Percentiles rank a stretch among this genome's conserved stretches.
These are phyloP conservation scores for Mrakia blollopis DNA, from an alignment of 768 basidiomycete genomes.

Conservation along the genomic window DNA sequence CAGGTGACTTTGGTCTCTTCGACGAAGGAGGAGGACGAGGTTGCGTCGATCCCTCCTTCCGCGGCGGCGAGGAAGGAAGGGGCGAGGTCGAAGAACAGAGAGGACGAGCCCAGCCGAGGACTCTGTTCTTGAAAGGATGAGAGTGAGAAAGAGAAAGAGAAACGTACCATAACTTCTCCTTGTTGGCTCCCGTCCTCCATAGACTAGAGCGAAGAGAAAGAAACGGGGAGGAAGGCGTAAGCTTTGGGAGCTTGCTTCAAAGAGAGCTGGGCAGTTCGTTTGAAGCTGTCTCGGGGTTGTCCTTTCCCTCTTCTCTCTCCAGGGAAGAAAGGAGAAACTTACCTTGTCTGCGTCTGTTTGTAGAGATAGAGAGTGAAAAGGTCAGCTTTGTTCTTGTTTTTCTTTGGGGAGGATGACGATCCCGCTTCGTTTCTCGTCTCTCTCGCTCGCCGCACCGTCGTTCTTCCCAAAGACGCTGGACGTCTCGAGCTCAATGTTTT, in stretches of 20 bases:
- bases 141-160: background rate
- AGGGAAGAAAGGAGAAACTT: background rate
- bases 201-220: background rate
- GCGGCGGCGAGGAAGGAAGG: no score
- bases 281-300: background rate
- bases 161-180: conserved; percentile 26
- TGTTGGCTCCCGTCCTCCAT: conserved; percentile 29
- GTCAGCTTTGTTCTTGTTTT: background rate
- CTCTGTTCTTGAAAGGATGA: background rate
- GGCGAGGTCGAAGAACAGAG: no score
- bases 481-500: background rate
- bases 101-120: no score
- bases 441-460: no score
- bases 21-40: background rate
- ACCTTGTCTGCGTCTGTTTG: conserved; percentile 15
- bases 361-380: background rate
- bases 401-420: no score
- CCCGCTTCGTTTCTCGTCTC: no score
- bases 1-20: background rate
- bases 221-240: background rate
- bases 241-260: background rate
- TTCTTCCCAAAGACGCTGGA: conserved; percentile 6
- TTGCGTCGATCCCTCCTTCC: conserved; percentile 4
- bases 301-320: background rate
- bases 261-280: background rate